phyloP scores from a whole-genome alignment of 2,329 filamentous ascomycete species.

The Coleophoma eucalyptorum region DNA sequence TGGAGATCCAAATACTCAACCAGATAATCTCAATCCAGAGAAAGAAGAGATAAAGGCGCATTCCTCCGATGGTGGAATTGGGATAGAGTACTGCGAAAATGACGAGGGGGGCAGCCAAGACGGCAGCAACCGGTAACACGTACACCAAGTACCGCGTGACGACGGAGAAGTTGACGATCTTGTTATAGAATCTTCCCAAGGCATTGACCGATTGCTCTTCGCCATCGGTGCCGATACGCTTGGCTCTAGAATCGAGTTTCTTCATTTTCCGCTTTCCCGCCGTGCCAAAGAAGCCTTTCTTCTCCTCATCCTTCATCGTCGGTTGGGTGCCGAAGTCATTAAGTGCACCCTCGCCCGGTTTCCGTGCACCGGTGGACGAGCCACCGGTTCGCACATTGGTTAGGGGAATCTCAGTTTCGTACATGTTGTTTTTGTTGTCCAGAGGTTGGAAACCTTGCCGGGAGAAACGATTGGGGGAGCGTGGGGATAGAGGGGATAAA shows the following conservation, averaged over 20 bases:
- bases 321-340: constrained; percentile 9
- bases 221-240: constrained; percentile 40
- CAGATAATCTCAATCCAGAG: constrained; percentile 68
- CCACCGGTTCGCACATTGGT: constrained; percentile 50
- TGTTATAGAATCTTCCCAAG: constrained; percentile 63
- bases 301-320: constrained; percentile 19
- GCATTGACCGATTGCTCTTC: constrained; percentile 57
- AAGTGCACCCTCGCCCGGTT: constrained; percentile 34
- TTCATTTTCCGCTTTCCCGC: constrained; percentile 44
- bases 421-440: constrained; percentile 12
- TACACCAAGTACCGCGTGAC: constrained; percentile 66
- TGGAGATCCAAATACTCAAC: constrained; percentile 64
- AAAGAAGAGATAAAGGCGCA: constrained; percentile 57
- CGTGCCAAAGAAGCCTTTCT: constrained; percentile 17
- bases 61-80: constrained; percentile 29
- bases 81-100: constrained; percentile 29
- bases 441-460: constrained; percentile 23
- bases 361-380: constrained; percentile 51
- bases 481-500: constrained; percentile 21
- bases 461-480: constrained; percentile 19
- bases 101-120: constrained; percentile 60
- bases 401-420: constrained; percentile 46
- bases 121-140: constrained; percentile 57
- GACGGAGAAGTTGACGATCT: constrained; percentile 59
- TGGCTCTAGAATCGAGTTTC: constrained; percentile 30